Evolutionary conservation across 1,284 basidiomycete genomes (phyloP), one percentile per base, ranked within the genome.

Genomic region (Pseudozyma hubeiensis): DNA sequence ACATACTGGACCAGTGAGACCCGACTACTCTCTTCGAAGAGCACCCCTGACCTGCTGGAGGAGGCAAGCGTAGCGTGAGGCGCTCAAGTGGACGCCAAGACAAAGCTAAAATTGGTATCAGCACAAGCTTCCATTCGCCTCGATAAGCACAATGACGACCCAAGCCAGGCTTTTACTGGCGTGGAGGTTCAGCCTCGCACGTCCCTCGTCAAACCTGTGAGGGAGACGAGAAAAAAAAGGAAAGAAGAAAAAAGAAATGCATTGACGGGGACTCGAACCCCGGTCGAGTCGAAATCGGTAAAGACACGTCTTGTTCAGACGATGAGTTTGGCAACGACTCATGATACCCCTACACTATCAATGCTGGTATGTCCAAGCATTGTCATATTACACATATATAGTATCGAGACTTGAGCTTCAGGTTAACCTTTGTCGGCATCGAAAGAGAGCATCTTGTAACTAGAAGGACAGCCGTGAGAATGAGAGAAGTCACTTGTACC

Each of bases 231-330:
- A 34, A 33, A 9, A 34, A 44, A 47, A 7, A n/a, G 4, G 2
- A 16, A 10, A 41, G 10, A 16, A 16, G 13, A 41, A 10, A 61
- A 64, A 56, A 64, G 11, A 35, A 50, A 40, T 74, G 71, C 71
- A 74, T 74, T 69, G 71, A 74, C 71, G 71, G 71, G 71, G 71
- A 74, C 65, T 74, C 71, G 71, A 74, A 74, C 71, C 71, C 71
- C 71, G 71, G 71, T 74, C 71, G 66, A 71, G 72, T 65, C 72
- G 72, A 69, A 69, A 60, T 64, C 50, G 59, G 51, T 24, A 24
- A 24, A 53, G 41, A 59, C 57, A 64, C 53, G 45, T 50, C 35
- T 48, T 19, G 8, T 19, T 10, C 9, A 53, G 19, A 35, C 50
- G 62, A 65, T 58, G 68, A 62, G 59, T 24, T 24, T 70, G 62